Evolutionary conservation across 352 stramenopile genomes (phyloP), one percentile per base, ranked within the genome.

Genomic region (Globisporangium cystogenes): DNA sequence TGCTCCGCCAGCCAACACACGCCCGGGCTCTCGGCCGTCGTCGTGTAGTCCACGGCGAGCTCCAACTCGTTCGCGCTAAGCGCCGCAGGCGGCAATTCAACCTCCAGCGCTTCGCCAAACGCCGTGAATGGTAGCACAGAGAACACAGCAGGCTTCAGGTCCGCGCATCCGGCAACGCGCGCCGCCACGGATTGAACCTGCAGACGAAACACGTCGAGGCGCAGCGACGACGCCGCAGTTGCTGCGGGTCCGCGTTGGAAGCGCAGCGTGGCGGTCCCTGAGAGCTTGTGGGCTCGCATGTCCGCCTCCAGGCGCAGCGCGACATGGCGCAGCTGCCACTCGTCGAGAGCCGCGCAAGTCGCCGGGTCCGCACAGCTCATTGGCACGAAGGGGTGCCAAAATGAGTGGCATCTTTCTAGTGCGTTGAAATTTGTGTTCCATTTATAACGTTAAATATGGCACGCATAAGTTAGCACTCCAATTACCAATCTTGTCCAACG

Each of bases 1-100:
- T 91, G 71, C 57, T 81, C 80, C n/a, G 79, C 66, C 11, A 94
- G 72, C 84, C 84, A 94, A 53, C 82, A 91, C 29, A 95, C 78
- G 7, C 77, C 82, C 0, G 82, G 78, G 36, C 77, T 91, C n/a
- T 83, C 72, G 3, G 51, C 42, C 7, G 81, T 44, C 18, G 75
- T 90, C 48, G 83, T 65, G 66, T 94, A 94, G 41, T 71, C 55
- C 45, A 93, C 76, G 41, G 54, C 54, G 37, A 90, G 51, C 26
- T 59, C 29, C 20, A 82, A 64, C 18, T 72, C 53, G 36, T 60
- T 41, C 4, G 71, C 67, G 10, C 41, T 15, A 10, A 31, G 24
- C n/a, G 65, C 6, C 12, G 40, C 21, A 0, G 21, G 14, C 0
- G 75, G 72, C 37, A 90, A 49, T 14, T 74, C 51, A 26, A 90